Conservation (phyloP, 148 eudicot genomes). For the Camellia granthamiana region DNA sequence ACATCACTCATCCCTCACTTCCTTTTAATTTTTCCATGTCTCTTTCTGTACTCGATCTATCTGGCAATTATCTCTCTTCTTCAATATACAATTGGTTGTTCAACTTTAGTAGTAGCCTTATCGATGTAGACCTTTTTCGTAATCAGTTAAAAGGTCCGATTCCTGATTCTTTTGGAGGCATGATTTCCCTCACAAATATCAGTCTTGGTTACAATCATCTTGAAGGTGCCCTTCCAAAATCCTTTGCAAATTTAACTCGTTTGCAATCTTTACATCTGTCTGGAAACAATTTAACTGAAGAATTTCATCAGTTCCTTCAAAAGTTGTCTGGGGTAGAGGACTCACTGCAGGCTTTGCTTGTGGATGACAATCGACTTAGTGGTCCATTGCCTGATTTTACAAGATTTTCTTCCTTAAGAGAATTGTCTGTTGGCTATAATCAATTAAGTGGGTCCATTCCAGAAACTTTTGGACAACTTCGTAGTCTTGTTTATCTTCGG, state of each 20-base stretch:
- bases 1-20: not conserved
- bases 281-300: not conserved
- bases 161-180: no score
- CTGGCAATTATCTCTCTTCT: not conserved
- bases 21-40: constrained; percentile 12
- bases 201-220: no score
- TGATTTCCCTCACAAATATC: no score
- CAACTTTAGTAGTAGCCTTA: no score
- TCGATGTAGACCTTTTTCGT: no score
- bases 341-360: no score
- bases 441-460: not conserved
- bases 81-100: not conserved
- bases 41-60: constrained; percentile 12
- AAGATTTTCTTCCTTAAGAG: not conserved
- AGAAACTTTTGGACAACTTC: not conserved
- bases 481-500: not conserved
- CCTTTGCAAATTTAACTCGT: not conserved
- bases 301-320: not conserved
- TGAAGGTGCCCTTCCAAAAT: no score
- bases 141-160: no score
- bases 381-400: not conserved
- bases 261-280: constrained; percentile 9
- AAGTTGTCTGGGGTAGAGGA: no score
- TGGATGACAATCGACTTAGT: not conserved
- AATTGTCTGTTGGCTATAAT: not conserved